These are phyloP conservation scores for Peziza echinospora DNA, from an alignment of 495 filamentous ascomycete genomes.

Conservation along the genomic window DNA sequence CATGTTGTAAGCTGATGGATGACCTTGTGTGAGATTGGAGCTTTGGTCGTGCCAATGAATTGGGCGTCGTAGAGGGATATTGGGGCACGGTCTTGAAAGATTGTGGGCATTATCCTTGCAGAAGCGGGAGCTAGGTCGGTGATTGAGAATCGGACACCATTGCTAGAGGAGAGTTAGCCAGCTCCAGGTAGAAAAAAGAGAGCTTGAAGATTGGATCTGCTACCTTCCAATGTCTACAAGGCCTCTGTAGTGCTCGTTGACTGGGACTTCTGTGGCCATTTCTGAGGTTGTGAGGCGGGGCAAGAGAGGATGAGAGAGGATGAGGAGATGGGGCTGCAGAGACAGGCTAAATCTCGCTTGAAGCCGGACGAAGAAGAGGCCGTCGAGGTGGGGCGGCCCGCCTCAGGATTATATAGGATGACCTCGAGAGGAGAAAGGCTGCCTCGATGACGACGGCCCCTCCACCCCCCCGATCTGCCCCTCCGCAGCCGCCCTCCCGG, in stretches of 20 bases:
- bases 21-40: conserved; percentile 39
- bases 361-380: too few relatives aligned
- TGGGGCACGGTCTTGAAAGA: conserved; percentile 54
- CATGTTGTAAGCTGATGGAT: conserved; percentile 42
- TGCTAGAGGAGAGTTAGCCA: conserved; percentile 29
- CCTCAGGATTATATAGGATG: too few relatives aligned
- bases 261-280: not conserved
- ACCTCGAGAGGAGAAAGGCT: too few relatives aligned
- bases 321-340: too few relatives aligned
- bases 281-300: too few relatives aligned
- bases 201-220: conserved; percentile 1
- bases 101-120: conserved; percentile 47
- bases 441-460: too few relatives aligned
- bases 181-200: not conserved
- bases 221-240: conserved; percentile 62
- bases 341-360: too few relatives aligned
- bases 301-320: too few relatives aligned
- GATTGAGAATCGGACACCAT: conserved; percentile 87
- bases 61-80: conserved; percentile 83
- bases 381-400: too few relatives aligned
- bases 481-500: too few relatives aligned
- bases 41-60: conserved; percentile 22
- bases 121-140: conserved; percentile 50
- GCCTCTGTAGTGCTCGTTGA: conserved; percentile 6
- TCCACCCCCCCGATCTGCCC: too few relatives aligned